Evolutionary conservation across 805 yeast genomes (phyloP).

Genomic region (Yamadazyma nakazawae): DNA sequence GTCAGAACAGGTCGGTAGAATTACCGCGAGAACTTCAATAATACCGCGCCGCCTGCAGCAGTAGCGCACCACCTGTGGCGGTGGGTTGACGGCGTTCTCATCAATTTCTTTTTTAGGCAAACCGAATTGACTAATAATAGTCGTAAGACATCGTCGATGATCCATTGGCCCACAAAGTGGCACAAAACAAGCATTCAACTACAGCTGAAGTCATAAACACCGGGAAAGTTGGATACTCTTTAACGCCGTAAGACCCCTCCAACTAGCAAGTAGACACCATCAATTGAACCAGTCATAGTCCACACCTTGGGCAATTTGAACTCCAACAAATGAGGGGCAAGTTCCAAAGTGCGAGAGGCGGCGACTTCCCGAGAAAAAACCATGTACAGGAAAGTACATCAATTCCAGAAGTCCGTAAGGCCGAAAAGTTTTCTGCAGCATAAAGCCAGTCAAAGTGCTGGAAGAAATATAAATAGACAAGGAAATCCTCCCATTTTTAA

Average conservation of each 20-base stretch:
- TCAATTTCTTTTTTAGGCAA: too few species aligned
- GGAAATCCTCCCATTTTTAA: background rate
- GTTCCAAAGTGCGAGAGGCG: constrained; percentile 4
- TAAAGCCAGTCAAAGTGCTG: background rate
- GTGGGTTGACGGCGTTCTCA: too few species aligned
- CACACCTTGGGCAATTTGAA: background rate
- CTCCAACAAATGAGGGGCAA: constrained; percentile 6
- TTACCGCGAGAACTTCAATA: too few species aligned
- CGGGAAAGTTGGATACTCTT: too few species aligned
- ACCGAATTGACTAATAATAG: too few species aligned
- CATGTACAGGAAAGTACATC: background rate
- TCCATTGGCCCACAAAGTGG: background rate
- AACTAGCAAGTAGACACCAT: too few species aligned
- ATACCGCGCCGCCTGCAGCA: too few species aligned
- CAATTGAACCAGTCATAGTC: background rate
- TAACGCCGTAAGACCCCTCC: too few species aligned
- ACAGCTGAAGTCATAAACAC: too few species aligned
- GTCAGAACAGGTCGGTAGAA: too few species aligned
- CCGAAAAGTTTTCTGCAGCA: constrained; percentile 8
- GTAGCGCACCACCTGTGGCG: background rate
- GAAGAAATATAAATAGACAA: constrained; percentile 6
- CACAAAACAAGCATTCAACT: too few species aligned
- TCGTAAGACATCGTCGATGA: background rate
- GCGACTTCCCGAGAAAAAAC: constrained; percentile 2
- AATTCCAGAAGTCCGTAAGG: constrained; percentile 10